Evolutionary conservation across 1,284 basidiomycete genomes (phyloP).

Genomic region (Cutaneotrichosporon curvatum): DNA sequence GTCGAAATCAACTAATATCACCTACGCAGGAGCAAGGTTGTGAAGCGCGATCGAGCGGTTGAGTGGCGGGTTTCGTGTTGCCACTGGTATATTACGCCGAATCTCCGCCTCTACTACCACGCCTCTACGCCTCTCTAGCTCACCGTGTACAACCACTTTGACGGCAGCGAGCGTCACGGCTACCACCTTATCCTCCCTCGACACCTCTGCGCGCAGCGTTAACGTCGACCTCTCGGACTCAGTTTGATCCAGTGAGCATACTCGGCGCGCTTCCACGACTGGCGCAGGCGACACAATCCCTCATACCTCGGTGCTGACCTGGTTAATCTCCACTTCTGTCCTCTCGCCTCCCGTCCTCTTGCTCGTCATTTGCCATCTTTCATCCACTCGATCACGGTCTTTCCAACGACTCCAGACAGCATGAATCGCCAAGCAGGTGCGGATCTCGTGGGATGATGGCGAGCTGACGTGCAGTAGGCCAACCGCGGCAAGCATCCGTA

Average conservation of each 20-base stretch:
- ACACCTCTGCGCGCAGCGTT: too few species aligned
- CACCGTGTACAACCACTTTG: too few species aligned
- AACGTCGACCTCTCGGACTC: too few species aligned
- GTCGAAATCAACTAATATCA: too few species aligned
- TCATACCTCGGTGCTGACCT: background rate
- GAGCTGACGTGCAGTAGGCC: slow-evolving; percentile 9
- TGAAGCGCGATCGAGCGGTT: too few species aligned
- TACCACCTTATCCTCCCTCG: too few species aligned
- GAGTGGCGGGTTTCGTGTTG: too few species aligned
- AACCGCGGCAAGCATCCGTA: slow-evolving; percentile 12
- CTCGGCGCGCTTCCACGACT: background rate
- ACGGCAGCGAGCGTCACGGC: too few species aligned
- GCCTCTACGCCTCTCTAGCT: too few species aligned
- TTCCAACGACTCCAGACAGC: background rate
- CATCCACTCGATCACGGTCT: background rate
- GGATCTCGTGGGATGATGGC: background rate
- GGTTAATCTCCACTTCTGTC: background rate
- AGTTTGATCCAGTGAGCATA: background rate
- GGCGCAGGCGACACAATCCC: background rate
- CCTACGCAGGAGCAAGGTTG: too few species aligned
- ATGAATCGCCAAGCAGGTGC: slow-evolving; percentile 21
- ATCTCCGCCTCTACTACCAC: too few species aligned
- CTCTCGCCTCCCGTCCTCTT: background rate
- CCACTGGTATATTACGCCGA: too few species aligned
- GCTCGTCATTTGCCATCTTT: background rate